Evolutionary conservation across 2,329 filamentous ascomycete genomes (phyloP).

Genomic region (Graphilbum sp.): DNA sequence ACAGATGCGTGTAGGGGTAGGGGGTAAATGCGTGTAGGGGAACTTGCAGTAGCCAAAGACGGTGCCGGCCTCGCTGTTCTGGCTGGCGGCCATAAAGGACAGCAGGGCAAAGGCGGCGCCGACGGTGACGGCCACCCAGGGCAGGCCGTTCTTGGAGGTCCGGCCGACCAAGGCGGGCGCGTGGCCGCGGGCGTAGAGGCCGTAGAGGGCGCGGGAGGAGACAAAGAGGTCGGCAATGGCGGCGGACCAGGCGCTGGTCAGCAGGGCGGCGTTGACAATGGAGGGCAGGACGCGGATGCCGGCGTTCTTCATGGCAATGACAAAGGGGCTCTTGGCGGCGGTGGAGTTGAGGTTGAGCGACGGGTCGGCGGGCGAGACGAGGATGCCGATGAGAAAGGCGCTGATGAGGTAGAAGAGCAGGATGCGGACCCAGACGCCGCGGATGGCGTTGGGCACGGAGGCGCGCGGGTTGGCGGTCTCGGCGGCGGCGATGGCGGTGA

Average conservation of each 20-base stretch:
- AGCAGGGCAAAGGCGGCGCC: conserved; percentile 53
- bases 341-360: conserved; percentile 36
- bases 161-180: conserved; percentile 34
- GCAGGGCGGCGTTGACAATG: conserved; percentile 44
- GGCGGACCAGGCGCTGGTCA: conserved; percentile 42
- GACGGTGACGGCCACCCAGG: conserved; percentile 19
- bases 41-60: too few relatives aligned
- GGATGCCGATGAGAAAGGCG: conserved; percentile 43
- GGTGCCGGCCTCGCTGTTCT: too few relatives aligned
- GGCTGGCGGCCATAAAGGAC: conserved; percentile 39
- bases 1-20: too few relatives aligned
- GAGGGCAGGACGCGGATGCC: conserved; percentile 35
- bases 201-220: conserved; percentile 41
- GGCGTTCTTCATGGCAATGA: conserved; percentile 41
- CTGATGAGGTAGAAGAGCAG: conserved; percentile 51
- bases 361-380: conserved; percentile 42
- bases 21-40: too few relatives aligned
- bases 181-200: conserved; percentile 38
- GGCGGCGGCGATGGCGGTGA: conserved; percentile 32
- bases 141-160: conserved; percentile 33
- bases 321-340: conserved; percentile 25
- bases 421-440: conserved; percentile 49
- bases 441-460: conserved; percentile 46
- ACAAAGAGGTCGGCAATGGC: conserved; percentile 47
- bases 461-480: conserved; percentile 41